Conservation (phyloP, 805 yeast species). For the Teunomyces atbi region DNA sequence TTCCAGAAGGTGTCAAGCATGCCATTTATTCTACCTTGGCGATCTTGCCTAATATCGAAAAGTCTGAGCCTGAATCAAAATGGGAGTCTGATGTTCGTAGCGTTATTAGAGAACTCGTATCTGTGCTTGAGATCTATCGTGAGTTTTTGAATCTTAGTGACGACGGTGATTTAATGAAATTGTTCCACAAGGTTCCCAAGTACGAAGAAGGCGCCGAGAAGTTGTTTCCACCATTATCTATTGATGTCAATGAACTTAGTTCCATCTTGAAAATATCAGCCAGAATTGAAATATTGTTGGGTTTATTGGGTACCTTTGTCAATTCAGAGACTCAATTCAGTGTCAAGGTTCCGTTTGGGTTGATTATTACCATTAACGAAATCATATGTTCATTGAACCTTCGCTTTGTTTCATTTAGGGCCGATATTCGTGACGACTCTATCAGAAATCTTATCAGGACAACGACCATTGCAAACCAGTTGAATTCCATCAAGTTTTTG, state of each 20-base stretch:
- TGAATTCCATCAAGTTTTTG: conserved; percentile 44
- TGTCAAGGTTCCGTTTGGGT: conserved; percentile 63
- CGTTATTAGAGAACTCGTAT: conserved; percentile 52
- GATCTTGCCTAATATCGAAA: conserved; percentile 53
- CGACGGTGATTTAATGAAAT: conserved; percentile 47
- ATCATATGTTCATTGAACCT: conserved; percentile 54
- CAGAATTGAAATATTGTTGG: conserved; percentile 48
- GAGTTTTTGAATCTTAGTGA: conserved; percentile 57
- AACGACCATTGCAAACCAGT: conserved; percentile 46
- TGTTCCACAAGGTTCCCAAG: conserved; percentile 36
- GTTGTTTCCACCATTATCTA: conserved; percentile 30
- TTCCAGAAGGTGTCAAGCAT: conserved; percentile 39
- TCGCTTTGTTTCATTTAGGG: conserved; percentile 53
- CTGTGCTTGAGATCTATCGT: conserved; percentile 54
- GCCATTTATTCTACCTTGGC: conserved; percentile 52
- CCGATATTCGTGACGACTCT: conserved; percentile 56
- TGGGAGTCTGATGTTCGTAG: conserved; percentile 49
- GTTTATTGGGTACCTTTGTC: conserved; percentile 37
- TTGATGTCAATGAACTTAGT: conserved; percentile 59
- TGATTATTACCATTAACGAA: conserved; percentile 50
- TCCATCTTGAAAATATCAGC: conserved; percentile 51
- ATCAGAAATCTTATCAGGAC: conserved; percentile 44
- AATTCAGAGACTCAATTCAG: conserved; percentile 54
- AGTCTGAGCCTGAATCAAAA: conserved; percentile 45
- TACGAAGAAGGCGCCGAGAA: conserved; percentile 9